These are phyloP conservation scores for Sporopachydermia lactativora DNA, from an alignment of 805 yeast species.

Conservation along the genomic window DNA sequence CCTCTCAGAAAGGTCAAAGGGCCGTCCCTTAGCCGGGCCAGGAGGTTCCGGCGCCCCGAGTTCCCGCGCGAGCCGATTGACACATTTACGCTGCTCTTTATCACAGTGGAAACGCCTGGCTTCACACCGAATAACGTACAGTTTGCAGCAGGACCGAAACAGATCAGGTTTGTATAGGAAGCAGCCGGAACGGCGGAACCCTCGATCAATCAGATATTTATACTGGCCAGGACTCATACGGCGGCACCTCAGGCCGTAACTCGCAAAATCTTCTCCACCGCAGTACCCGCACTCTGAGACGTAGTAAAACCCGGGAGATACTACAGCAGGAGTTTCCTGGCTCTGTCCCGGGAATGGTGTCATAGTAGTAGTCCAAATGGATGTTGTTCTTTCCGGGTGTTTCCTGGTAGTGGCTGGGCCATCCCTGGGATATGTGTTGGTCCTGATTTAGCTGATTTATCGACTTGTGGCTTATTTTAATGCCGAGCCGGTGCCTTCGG, in stretches of 20 bases:
- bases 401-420: no score
- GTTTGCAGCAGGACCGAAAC: slow-evolving; percentile 61
- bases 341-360: no score
- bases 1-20: slow-evolving; percentile 4
- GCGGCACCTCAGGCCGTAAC: slow-evolving; percentile 24
- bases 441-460: no score
- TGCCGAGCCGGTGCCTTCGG: no score
- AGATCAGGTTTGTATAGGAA: slow-evolving; percentile 56
- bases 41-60: neutral
- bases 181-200: slow-evolving; percentile 68
- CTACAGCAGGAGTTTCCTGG: slow-evolving; percentile 5
- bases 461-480: no score
- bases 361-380: no score
- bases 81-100: slow-evolving; percentile 53
- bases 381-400: no score
- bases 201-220: slow-evolving; percentile 52
- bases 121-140: slow-evolving; percentile 62
- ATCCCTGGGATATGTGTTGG: no score
- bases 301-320: slow-evolving; percentile 6
- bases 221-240: slow-evolving; percentile 39
- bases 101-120: slow-evolving; percentile 29
- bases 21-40: slow-evolving; percentile 3
- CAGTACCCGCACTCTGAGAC: slow-evolving; percentile 60
- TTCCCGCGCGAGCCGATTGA: slow-evolving; percentile 40
- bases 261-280: slow-evolving; percentile 22